Evolutionary conservation across 2,329 filamentous ascomycete species (phyloP), one percentile per base, ranked within the genome.

Genomic region (Pestalotiopsis sp.): DNA sequence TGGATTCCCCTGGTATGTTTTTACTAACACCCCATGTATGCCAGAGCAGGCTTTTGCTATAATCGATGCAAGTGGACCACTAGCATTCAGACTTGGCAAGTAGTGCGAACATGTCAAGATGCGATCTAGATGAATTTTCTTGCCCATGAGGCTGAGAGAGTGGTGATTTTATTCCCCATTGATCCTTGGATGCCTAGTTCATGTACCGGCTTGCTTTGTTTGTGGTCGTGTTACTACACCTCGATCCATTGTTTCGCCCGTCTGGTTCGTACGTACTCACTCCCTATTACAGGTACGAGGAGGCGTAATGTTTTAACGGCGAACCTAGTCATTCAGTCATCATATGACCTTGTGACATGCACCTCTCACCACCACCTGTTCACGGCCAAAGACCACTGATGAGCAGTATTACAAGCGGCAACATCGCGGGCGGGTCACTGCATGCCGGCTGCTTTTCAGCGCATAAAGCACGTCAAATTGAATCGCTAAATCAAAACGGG

Each of bases 381-480:
- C n/a, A 52, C 45, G 45, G n/a, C 20, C 20, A 59, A 12, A 23
- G 57, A 12, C 57, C 57, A 14, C 20, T 17, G 20, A 17, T 56
- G 14, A 56, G 49, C 49, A 59, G 17, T 27, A 59, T 59, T 17
- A 36, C 57, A 59, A 36, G 57, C 57, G 20, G 27, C 17, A 7
- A n/a, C 57, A 14, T 27, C 12, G 20, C 23, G 23, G 57, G 23
- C 23, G 23, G 25, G 27, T 59, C 27, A 13, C 25, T 59, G 23
- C 23, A 59, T 59, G 57, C 57, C 20, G 57, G 57, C 17, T 59
- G n/a, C 17, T 59, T 52, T 14, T 59, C 57, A 27, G 11, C 57
- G 27, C 57, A 59, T 62, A 20, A 64, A 27, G 61, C 61, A 25
- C 38, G 14, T 31, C 38, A 49, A 64, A 49, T 64, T 64, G 39